A percentile compares a stretch with the other conserved stretches of the same genome.
Conservation (phyloP, 2,329 filamentous ascomycete species). For the Penicillium sp. region DNA sequence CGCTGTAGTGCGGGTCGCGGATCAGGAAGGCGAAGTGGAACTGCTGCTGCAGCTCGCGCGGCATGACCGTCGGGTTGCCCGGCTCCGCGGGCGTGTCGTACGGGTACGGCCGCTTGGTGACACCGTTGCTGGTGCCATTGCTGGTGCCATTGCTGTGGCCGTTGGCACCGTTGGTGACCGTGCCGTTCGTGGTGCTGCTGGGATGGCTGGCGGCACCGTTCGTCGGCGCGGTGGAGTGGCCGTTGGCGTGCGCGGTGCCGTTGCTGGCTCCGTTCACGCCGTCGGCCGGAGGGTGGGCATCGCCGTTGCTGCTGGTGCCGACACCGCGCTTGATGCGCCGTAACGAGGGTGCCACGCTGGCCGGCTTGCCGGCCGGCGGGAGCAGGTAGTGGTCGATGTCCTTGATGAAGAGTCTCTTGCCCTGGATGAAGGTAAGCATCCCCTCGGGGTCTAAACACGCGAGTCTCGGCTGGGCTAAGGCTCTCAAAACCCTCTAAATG, state of each 20-base stretch:
- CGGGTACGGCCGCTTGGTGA: constrained; percentile 49
- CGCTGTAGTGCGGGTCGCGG: constrained; percentile 85
- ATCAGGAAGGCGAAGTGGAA: constrained; percentile 98
- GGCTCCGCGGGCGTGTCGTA: constrained; percentile 60
- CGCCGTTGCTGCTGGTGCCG: constrained; percentile 45
- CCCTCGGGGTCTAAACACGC: constrained; percentile 7
- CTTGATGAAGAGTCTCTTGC: constrained; percentile 94
- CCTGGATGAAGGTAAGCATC: constrained; percentile 56
- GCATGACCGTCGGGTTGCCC: constrained; percentile 81
- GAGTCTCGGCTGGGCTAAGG: neutral
- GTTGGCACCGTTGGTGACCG: constrained; percentile 23
- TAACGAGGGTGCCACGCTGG: constrained; percentile 76
- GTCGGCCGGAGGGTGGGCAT: constrained; percentile 20
- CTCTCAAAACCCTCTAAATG: neutral
- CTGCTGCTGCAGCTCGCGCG: constrained; percentile 65
- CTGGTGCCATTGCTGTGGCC: constrained; percentile 7
- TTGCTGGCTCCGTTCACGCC: constrained; percentile 22
- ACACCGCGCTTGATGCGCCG: constrained; percentile 57
- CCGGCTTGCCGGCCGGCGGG: constrained; percentile 66
- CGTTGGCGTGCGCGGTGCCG: constrained; percentile 21
- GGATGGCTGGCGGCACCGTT: constrained; percentile 19
- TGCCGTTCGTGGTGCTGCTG: constrained; percentile 18
- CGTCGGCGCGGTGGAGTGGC: constrained; percentile 15
- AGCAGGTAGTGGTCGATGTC: constrained; percentile 94
- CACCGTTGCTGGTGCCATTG: constrained; percentile 10